Evolutionary conservation across 768 basidiomycete genomes (phyloP), one percentile per base, ranked within the genome.

Genomic region (Myochromella boudieri): DNA sequence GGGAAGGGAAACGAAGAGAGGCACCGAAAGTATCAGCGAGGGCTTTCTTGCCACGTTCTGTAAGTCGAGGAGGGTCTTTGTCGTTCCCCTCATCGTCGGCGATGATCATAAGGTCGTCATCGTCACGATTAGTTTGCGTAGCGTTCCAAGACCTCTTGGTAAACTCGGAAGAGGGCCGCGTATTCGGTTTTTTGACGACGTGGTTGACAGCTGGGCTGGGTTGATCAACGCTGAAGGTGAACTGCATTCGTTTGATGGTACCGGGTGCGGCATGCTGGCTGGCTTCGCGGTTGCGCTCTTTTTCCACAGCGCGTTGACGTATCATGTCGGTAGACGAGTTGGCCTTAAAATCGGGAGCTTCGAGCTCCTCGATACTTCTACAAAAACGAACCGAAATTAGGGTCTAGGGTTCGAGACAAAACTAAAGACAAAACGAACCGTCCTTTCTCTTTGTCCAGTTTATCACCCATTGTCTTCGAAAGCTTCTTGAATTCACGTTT

Each of bases 401-500:
- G 67, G 68, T 62, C 53, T 41, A 68, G 68, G 66, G 65, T 65
- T 67, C 20, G 43, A 29, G 27, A 44, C 8, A 38, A 31, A 12
- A 40, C 46, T 22, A 27, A 46, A 34, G 41, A 5, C 45, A 25
- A 24, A 29, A 79, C 88, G 53, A 41, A 91, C 91, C 87, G 70
- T 62, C 91, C 91, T 70, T 91, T 92, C 71, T 93, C 91, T 71
- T 89, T 91, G 77, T 93, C 91, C 58, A 93, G 75, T 67, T 89
- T 91, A 73, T 93, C 91, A 53, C 91, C 81, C 91, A 93, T 93
- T 63, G 68, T 80, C 68, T 87, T 90, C 58, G 86, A 87, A 45
- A 93, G 81, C 59, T 89, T 91, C 72, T 85, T 88, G 76, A 93
- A 92, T 69, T 92, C 89, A 39, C 91, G 85, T 63, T 91, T 91